Base-by-base conservation (phyloP, 2,329 filamentous ascomycete genomes). In the Metarhizium rileyi region DNA sequence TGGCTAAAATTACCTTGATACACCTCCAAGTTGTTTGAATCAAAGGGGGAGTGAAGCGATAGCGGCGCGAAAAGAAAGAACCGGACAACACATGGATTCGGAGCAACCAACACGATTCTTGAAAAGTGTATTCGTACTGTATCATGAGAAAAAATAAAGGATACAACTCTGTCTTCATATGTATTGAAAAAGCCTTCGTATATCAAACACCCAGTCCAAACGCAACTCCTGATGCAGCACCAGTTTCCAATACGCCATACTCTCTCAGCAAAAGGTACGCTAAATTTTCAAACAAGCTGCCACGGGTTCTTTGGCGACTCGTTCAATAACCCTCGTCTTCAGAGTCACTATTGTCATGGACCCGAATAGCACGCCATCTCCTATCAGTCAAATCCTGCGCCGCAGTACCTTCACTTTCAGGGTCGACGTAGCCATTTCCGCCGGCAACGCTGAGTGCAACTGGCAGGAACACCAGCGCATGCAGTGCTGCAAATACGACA, bases 381-480 rank as follows among this genome's bases (percentile, higher is more conserved):
- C 89, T 76, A 51, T 81, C 85, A 1, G 87, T 86, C 53, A 98
- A 70, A 62, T 97, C 91, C 61, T 95, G 89, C 62, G 94, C 90
- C 22, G 97, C 73, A 0, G 91, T 90, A 2, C 90, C 90, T 60
- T 94, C 88, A 48, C 81, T 84, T 61, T 95, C 90, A 0, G 87
- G 84, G 61, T 97, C 90, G 35, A 90, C 76, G 62, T 95, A 97
- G 3, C 91, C 90, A 57, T 84, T 80, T 1, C 93, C 93, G 18
- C 93, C 93, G 46, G 87, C 76, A 46, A 96, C 74, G 61, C 87
- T 94, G 56, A 98, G 74, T 2, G 87, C 85, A 1, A 97, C 93
- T 0, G 93, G 93, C 59, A 98, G 71, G 66, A 97, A 95, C 7
- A 98, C 78, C 44, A 98, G 74, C 1, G 93, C 89, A 66, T 98